Percentiles rank a stretch among this genome's conserved stretches.
phyloP scores from a whole-genome alignment of 73 alveolate genomes.

The Symbiodinium natans region DNA sequence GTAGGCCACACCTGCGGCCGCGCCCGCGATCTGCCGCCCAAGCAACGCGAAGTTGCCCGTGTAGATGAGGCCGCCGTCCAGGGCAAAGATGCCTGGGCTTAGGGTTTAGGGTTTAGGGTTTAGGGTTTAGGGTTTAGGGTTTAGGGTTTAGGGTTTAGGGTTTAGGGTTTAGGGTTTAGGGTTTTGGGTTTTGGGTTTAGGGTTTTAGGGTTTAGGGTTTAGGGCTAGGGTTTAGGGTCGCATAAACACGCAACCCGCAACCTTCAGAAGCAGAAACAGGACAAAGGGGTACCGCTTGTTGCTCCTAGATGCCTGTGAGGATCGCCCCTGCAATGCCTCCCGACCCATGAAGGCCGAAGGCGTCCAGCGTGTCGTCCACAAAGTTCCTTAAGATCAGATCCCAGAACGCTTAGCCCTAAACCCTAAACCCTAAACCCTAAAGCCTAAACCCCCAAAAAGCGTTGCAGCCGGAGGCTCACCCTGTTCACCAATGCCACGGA shows the following conservation, averaged over 20 bases:
- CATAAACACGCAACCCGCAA: no score
- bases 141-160: no score
- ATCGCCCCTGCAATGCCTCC: conserved; percentile 42
- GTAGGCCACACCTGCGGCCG: background rate
- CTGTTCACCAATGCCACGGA: conserved; percentile 36
- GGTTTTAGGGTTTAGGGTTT: background rate
- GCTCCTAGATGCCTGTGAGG: conserved; percentile 8
- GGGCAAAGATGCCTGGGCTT: conserved; percentile 5
- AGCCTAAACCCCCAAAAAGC: no score
- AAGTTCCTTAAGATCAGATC: background rate
- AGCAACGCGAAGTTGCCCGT: conserved; percentile 1
- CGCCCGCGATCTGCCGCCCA: conserved; percentile 20
- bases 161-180: no score
- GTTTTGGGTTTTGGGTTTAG: background rate
- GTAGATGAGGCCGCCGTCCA: conserved; percentile 34
- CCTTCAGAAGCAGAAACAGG: no score
- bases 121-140: no score
- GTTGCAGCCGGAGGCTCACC: no score
- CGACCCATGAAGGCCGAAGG: conserved; percentile 45
- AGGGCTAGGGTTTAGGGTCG: no score
- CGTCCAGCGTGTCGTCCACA: conserved; percentile 10
- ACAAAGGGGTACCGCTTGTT: no score
- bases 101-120: no score
- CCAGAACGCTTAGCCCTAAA: background rate
- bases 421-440: background rate